A percentile compares a stretch with the other conserved stretches of the same genome.
phyloP scores from a whole-genome alignment of 768 basidiomycete species.

The Kockovaella imperatae region DNA sequence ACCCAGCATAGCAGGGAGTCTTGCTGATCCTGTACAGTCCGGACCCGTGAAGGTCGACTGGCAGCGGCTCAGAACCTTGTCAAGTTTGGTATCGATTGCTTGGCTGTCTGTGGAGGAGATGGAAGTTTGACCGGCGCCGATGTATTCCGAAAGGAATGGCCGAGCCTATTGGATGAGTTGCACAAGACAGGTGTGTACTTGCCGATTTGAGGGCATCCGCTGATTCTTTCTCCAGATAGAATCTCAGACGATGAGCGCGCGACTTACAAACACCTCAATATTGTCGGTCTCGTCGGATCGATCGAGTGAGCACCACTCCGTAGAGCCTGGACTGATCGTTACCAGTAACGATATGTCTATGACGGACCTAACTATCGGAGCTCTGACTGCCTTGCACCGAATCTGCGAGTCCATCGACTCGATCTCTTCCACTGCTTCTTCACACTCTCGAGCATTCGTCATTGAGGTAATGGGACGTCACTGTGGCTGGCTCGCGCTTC shows the following conservation, averaged over 20 bases:
- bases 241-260: conserved; percentile 67
- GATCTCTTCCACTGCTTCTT: conserved; percentile 91
- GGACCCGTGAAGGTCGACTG: conserved; percentile 79
- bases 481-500: conserved; percentile 95
- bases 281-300: conserved; percentile 96
- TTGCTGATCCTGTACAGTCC: conserved; percentile 49
- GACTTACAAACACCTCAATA: conserved; percentile 75
- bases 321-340: not conserved
- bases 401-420: conserved; percentile 98
- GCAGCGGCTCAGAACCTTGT: conserved; percentile 83
- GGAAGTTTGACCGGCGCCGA: conserved; percentile 95
- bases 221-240: conserved; percentile 48
- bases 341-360: conserved; percentile 88
- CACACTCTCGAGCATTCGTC: conserved; percentile 95
- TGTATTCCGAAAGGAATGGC: conserved; percentile 89
- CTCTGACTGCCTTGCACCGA: conserved; percentile 85
- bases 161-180: conserved; percentile 65
- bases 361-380: conserved; percentile 96
- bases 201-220: not conserved
- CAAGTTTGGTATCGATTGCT: conserved; percentile 92
- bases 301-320: conserved; percentile 57
- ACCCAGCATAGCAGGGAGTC: not conserved
- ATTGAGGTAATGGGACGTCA: conserved; percentile 99
- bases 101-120: conserved; percentile 95
- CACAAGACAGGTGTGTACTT: conserved; percentile 53